Base-by-base conservation (phyloP, 2,329 filamentous ascomycete genomes). In the Penicillium paneum region DNA sequence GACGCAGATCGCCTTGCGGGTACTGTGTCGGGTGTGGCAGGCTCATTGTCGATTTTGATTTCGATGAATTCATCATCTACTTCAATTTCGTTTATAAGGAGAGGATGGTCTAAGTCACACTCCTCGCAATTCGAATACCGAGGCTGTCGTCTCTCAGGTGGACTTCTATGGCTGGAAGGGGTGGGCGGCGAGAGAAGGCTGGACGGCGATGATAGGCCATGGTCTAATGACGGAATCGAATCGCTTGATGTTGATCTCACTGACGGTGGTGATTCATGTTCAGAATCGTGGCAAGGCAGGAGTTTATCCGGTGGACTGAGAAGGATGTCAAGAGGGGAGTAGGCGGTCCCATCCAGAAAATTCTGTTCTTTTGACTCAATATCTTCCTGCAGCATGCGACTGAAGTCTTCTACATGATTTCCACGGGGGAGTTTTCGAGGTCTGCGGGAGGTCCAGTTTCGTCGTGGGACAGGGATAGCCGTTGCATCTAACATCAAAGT, bases 401-500 rank as follows among this genome's bases (percentile, higher is more conserved):
- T 84, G 47, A 83, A 84, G 49, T 77, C 72, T 49, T 75, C 72
- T 28, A 72, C 72, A 69, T 74, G 63, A 67, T 78, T 67, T 59
- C 73, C 66, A 67, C 75, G 65, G 38, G 73, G 68, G 49, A 75
- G 52, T 64, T 71, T 69, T 57, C 74, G 67, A 60, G 76, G 64
- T 53, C 71, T 64, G 52, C 70, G 71, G 57, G 71, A 70, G 10
- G 72, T 71, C 57, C 71, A 69, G 3, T 71, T 73, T 42, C 71
- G 70, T 40, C 71, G 70, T 55, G 79, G 80, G 19, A 78, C 77
- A 3, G 83, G 83, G 45, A 86, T 86, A 2, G 81, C 72, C 2
- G 83, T 86, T 42, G 83, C 78, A 52, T 83, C 80, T 32, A 86
- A 71, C 52, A 86, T 71, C 10, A 81, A 81, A 26, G 81, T 81